phyloP scores from a whole-genome alignment of 2,329 filamentous ascomycete species.

The Podosphaera xanthii region DNA sequence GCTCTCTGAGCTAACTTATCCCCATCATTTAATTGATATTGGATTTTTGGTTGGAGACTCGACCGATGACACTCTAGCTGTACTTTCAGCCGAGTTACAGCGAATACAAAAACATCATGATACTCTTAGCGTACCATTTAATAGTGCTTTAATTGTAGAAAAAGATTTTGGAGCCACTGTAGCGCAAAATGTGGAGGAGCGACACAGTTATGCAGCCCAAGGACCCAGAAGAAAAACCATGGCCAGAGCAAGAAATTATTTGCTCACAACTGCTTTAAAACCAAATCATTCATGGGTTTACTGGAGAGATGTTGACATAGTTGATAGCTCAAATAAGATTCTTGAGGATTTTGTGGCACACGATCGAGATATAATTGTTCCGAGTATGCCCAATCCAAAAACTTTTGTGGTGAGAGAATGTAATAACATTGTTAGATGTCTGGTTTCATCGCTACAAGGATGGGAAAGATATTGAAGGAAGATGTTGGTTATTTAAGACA shows the following conservation, averaged over 20 bases:
- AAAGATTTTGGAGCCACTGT: conserved; percentile 53
- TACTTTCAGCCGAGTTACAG: conserved; percentile 64
- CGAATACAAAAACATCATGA: conserved; percentile 66
- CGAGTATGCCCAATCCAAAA: conserved; percentile 40
- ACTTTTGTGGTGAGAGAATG: not conserved
- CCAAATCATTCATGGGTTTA: conserved; percentile 96
- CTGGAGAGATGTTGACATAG: conserved; percentile 94
- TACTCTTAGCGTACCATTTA: conserved; percentile 49
- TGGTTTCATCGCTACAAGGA: conserved; percentile 78
- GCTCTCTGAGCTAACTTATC: conserved; percentile 71
- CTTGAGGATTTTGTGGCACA: conserved; percentile 91
- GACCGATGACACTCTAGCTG: conserved; percentile 73
- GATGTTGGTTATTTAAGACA: conserved; percentile 38
- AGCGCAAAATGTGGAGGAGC: conserved; percentile 56
- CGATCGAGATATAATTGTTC: conserved; percentile 78
- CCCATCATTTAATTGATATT: conserved; percentile 83
- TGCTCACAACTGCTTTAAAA: conserved; percentile 64
- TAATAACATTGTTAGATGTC: conserved; percentile 39
- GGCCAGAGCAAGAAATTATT: conserved; percentile 76
- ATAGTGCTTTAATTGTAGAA: conserved; percentile 61
- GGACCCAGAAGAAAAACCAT: conserved; percentile 77
- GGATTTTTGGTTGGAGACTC: conserved; percentile 88
- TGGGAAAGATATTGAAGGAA: conserved; percentile 74
- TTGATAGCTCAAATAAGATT: conserved; percentile 68
- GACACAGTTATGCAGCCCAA: conserved; percentile 72